phyloP scores from a whole-genome alignment of 768 basidiomycete species.

The Kwoniella newhampshirensis region DNA sequence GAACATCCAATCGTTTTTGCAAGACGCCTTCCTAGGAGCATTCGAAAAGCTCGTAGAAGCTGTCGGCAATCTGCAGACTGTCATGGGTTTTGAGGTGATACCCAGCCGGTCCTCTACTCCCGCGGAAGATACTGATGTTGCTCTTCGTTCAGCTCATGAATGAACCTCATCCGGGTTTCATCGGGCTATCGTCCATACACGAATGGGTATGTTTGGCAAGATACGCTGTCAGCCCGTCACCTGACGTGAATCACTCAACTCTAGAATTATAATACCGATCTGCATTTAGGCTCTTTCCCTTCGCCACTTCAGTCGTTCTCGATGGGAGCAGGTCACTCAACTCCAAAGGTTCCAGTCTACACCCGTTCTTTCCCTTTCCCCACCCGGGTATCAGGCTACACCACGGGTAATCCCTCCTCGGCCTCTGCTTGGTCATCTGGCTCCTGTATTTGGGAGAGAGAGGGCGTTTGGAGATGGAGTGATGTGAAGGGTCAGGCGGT shows the following conservation, averaged over 20 bases:
- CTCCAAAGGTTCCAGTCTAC: conserved; percentile 68
- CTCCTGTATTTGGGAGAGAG: conserved; percentile 82
- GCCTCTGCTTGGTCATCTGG: conserved; percentile 67
- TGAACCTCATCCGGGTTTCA: conserved; percentile 91
- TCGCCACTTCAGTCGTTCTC: conserved; percentile 85
- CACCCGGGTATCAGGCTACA: conserved; percentile 64
- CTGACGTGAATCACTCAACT: not conserved
- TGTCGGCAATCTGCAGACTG: conserved; percentile 71
- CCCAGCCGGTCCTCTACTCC: not conserved
- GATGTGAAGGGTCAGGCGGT: conserved; percentile 65
- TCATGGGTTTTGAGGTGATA: conserved; percentile 84
- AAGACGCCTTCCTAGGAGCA: conserved; percentile 75
- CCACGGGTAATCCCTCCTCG: conserved; percentile 62
- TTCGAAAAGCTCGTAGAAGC: conserved; percentile 67
- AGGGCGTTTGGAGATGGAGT: conserved; percentile 93
- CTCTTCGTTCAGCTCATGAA: conserved; percentile 70
- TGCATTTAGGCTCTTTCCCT: conserved; percentile 72
- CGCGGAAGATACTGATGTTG: not conserved
- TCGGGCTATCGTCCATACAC: conserved; percentile 75
- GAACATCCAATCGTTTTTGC: conserved; percentile 77
- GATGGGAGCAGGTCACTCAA: conserved; percentile 85
- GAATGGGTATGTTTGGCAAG: conserved; percentile 57
- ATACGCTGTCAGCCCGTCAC: not conserved
- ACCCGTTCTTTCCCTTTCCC: conserved; percentile 86
- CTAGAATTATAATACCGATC: conserved; percentile 85